Evolutionary conservation across 345 rosid species (phyloP), one percentile per base, ranked within the genome.

Genomic region (Citrus mangshanensis): DNA sequence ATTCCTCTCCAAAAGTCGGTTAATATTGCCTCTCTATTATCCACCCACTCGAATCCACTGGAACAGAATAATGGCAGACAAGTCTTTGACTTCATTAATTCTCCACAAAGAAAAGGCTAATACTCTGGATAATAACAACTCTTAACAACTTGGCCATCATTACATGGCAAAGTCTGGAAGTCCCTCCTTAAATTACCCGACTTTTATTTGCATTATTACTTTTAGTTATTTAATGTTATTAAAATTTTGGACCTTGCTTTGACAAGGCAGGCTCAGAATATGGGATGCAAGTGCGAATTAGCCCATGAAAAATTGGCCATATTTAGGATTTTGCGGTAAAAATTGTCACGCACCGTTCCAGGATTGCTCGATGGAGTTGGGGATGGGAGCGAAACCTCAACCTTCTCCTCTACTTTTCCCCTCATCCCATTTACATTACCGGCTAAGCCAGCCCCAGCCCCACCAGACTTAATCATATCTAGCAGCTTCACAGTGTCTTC

Each of bases 321-420:
- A 79, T 34, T 22, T 69, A 64, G 46, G 80, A 73, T 77, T 71
- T 75, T 68, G 66, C 75, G 76, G 82, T 77, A 78, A 51, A 79
- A 78, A 49, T 81, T 64, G 76, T 78, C 81, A 85, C 70, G 81
- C 91, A 94, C 99, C 97, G 88, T 95, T 92, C 91, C 96, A 71
- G 95, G 89, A 85, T 91, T 89, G 89, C 85, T 86, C 1, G 97
- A 82, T 40, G 98, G 99, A 64, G 99, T 95, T 54, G 98, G 98
- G 49, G 98, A 92, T 49, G 98, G 99, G 81, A 93, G 98, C 77
- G 98, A 94, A 67, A 92, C 97, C 89, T 91, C 94, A 69, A 87
- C 93, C 73, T 82, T 91, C 87, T 89, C 92, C 83, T 89, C 93
- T 55, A 80, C 85, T 75, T 88, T 82, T 55, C 76, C 84, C 69